Evolutionary conservation across 2,329 filamentous ascomycete genomes (phyloP).

Genomic region (Monosporascus sp.): DNA sequence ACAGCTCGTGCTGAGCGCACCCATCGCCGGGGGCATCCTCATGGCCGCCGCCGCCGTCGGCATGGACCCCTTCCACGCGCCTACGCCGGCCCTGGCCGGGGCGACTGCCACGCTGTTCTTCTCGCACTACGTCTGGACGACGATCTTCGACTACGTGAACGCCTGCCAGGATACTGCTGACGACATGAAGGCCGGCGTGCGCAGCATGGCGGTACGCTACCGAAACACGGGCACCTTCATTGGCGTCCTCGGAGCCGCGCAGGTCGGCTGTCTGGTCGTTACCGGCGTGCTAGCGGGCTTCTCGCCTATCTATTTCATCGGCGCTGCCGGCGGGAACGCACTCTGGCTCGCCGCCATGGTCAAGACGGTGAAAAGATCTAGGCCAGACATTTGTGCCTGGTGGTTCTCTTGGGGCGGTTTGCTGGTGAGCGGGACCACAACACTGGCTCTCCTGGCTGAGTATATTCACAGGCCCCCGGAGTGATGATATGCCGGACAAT

Average conservation of each 20-base stretch:
- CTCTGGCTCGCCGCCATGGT: constrained; percentile 13
- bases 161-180: constrained; percentile 47
- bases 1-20: constrained; percentile 44
- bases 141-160: constrained; percentile 46
- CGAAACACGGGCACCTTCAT: constrained; percentile 17
- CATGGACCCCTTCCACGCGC: constrained; percentile 32
- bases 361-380: constrained; percentile 13
- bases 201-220: constrained; percentile 44
- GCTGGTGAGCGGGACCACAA: constrained; percentile 15
- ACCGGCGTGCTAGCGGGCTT: constrained; percentile 12
- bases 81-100: constrained; percentile 25
- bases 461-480: constrained; percentile 1
- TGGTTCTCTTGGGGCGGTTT: constrained; percentile 18
- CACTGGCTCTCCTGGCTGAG: constrained; percentile 11
- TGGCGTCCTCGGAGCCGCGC: constrained; percentile 8
- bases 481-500: background rate
- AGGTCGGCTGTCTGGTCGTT: constrained; percentile 10
- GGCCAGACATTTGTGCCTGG: constrained; percentile 14
- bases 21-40: constrained; percentile 44
- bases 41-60: constrained; percentile 42
- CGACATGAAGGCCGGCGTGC: constrained; percentile 43
- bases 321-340: constrained; percentile 11
- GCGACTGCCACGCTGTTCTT: constrained; percentile 37
- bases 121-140: constrained; percentile 36
- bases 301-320: constrained; percentile 10